These are phyloP conservation scores for Teratosphaeria nubilosa DNA, from an alignment of 2,329 filamentous ascomycete genomes.

Conservation along the genomic window DNA sequence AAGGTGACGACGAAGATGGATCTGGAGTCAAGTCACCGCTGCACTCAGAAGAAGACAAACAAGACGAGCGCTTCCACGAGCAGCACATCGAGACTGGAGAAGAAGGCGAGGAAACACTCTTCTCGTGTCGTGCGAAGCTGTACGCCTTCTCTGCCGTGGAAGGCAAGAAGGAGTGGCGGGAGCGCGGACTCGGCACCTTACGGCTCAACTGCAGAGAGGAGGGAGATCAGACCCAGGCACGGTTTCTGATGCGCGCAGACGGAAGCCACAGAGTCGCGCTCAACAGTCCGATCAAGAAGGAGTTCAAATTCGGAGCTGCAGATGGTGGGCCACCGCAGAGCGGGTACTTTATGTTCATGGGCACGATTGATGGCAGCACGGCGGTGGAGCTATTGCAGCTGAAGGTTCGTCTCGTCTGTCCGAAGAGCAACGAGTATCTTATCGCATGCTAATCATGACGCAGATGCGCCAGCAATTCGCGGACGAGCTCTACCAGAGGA, in stretches of 20 bases:
- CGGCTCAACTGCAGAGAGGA: constrained; percentile 62
- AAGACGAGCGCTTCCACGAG: constrained; percentile 44
- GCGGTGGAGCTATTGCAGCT: constrained; percentile 44
- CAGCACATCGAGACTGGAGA: constrained; percentile 82
- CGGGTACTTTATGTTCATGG: constrained; percentile 58
- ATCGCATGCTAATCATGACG: constrained; percentile 1
- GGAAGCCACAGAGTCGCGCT: constrained; percentile 78
- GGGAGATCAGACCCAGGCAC: constrained; percentile 46
- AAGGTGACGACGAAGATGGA: constrained; percentile 45
- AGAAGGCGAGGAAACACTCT: constrained; percentile 65
- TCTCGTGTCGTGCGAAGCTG: constrained; percentile 71
- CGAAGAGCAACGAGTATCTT: background rate
- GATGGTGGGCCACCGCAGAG: constrained; percentile 54
- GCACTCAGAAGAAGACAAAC: constrained; percentile 51
- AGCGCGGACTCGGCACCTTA: constrained; percentile 72
- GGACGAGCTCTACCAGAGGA: constrained; percentile 37
- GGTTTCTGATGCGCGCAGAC: constrained; percentile 84
- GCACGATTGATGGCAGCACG: constrained; percentile 43
- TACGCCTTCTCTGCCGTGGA: constrained; percentile 63
- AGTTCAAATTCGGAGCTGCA: constrained; percentile 65
- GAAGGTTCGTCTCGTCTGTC: constrained; percentile 39
- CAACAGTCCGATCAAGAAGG: constrained; percentile 70
- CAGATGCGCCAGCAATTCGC: constrained; percentile 34
- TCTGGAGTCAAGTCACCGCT: constrained; percentile 35
- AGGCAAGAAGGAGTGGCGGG: constrained; percentile 64